phyloP scores from a whole-genome alignment of 208 protist genomes.

The Acanthamoeba royreba region DNA sequence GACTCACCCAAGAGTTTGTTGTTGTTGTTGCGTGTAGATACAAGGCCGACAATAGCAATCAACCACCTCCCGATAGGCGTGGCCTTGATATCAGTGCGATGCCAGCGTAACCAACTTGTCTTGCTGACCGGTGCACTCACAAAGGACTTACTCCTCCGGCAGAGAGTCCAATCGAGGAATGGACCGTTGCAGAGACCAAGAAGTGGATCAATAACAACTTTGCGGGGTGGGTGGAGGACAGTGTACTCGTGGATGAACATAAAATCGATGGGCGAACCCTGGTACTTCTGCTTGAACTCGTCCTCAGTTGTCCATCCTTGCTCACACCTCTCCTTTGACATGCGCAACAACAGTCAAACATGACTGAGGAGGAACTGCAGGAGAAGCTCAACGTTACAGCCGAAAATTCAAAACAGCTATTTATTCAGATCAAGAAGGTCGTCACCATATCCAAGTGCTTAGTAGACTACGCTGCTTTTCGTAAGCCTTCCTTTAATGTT shows the following conservation, averaged over 20 bases:
- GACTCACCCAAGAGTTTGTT: not conserved
- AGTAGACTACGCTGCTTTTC: conserved; percentile 1
- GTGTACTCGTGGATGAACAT: conserved; percentile 6
- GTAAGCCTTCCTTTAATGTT: not conserved
- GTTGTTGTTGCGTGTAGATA: not conserved
- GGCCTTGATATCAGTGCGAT: not conserved
- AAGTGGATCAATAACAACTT: not conserved
- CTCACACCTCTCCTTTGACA: not conserved
- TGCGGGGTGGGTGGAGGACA: not conserved
- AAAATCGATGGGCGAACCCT: not conserved
- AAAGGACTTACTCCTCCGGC: not conserved
- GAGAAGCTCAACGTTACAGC: not conserved
- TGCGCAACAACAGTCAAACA: not conserved
- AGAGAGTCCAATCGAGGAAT: not conserved
- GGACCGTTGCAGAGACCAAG: not conserved
- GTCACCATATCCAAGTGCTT: not conserved
- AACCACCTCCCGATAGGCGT: not conserved
- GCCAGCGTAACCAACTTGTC: not conserved
- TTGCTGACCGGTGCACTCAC: not conserved
- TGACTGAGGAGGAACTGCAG: not conserved
- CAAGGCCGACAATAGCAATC: not conserved
- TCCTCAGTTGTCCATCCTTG: not conserved
- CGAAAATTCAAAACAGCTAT: not conserved
- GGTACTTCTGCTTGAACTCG: not conserved
- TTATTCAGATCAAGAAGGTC: not conserved